Base-by-base conservation (phyloP, 1,139 yeast species). In the Geotrichum klebahnii region DNA sequence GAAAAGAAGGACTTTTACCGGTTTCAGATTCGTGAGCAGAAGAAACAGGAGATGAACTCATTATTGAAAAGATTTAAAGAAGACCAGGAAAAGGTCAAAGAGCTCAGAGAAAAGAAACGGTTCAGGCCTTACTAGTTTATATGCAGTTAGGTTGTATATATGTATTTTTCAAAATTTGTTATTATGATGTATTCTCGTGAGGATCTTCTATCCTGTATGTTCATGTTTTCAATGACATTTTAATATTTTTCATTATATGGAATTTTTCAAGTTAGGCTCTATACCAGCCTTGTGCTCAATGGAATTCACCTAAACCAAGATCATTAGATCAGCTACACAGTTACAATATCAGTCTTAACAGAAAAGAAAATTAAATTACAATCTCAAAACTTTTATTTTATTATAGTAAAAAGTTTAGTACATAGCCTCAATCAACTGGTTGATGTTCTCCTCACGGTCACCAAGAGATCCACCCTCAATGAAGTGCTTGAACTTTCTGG, bases 391-490 rank as follows among this genome's bases (percentile, higher is more conserved):
- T 43, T 40, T 40, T 40, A 40, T 38, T 38, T 26, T 14, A 22
- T 34, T 34, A 38, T 24, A 20, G 14, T 34, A 20, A 29, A 40
- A 16, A 36, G 46, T 37, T 44, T 48, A 48, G 52, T 48, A 44
- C 47, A 46, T 48, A 39, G 92, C 88, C 83, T 90, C 89, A 75
- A 92, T 90, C 77, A 94, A 86, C 75, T 87, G 85, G 84, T 92
- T 92, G 79, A 92, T 92, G 88, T 81, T 84, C 72, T 90, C 87
- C 80, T 92, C 98, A 79, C 97, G 89, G 96, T 92, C 90, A 84
- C 98, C 98, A 75, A 90, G 81, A 79, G 96, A 86, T 82, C 98
- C 98, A 81, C 98, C 97, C 82, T 90, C 97, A 82, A 92, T 87
- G 75, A 87, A 92, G 81, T 92, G 98, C 82, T 84, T 84, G 96